Base-by-base conservation (phyloP, 257 asterid genomes). In the Capsicum baccatum region DNA sequence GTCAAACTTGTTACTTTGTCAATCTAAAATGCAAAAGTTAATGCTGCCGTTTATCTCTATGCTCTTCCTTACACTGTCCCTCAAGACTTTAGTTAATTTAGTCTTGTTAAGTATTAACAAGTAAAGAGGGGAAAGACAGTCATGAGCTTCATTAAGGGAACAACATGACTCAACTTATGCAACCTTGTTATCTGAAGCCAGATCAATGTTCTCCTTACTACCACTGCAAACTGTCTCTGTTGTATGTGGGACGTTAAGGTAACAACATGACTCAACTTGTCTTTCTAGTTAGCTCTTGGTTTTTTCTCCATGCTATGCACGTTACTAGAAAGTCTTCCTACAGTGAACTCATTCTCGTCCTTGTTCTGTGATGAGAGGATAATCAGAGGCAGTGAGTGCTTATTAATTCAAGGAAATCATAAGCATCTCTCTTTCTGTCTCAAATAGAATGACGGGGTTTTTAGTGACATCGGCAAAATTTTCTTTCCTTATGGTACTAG, bases 211-310 rank as follows among this genome's bases (percentile, higher is more conserved):
- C 87, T 85, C 90, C 90, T 87, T 85, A 57, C 81, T 67, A 83
- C 87, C 86, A 76, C 42, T 84, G 85, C 87, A 66, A 83, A 73
- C 48, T 7, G 57, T 48, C 59, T 80, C 8, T 83, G 64, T 81
- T 88, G 88, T 85, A 88, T 39, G 39, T 81, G 90, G 90, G 86
- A 83, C 84, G 83, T 85, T 87, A 83, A 88, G 87, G 89, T 83
- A 88, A 88, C 80, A 52, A 85, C 87, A 88, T 87, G 50, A 19
- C 60, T 70, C 79, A 70, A 17, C 35, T 48, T 73, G 56, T 15
- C 80, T 73, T 19, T 73, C 17, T 73, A 19, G 7, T 48, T 73
- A 48, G 60, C 42, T 19, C 48, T 73, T 73, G 35, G 8, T n/a
- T 11, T 73, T 50, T 10, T 3, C 59, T 73, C 80, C 60, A 2